Evolutionary conservation across 208 protist species (phyloP), one percentile per base, ranked within the genome.

Genomic region (Naegleria gruberi): DNA sequence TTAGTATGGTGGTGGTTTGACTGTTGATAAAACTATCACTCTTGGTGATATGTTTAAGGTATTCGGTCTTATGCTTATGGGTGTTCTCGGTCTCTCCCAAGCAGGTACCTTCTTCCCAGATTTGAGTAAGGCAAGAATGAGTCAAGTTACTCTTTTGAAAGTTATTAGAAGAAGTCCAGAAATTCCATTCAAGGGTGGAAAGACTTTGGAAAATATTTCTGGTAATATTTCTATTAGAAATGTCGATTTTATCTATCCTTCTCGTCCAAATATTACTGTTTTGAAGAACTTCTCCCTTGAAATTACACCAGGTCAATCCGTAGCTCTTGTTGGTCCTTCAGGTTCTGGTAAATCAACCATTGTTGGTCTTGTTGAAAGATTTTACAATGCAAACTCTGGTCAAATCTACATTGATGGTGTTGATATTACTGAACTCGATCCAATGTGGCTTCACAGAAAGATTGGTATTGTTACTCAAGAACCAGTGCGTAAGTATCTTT

Each of bases 301-400:
- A 26, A 77, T 90, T 37, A 51, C 74, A 41, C 88, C 88, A 41
- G 88, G 88, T 42, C 44, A 90, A 57, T 1, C 26, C 17, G 88
- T 90, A 4, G 88, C 96, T 73, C 96, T 98, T 92, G 97, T 98
- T 40, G 97, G 97, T 0, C 94, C 96, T 4, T 98, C 97, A 2
- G 97, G 97, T 40, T 97, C 96, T 89, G 97, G 97, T 26, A 98
- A 98, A 91, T 97, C 44, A 8, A 87, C 83, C 8, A 87, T 57
- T 42, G 45, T 87, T 34, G 42, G 30, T 7, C 41, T 87, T 4
- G 0, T 87, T 10, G 83, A 87, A 43, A 55, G 30, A 57, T 87
- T 87, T 41, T 87, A 87, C 41, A 41, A 3, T 19, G 90, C 45
- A 46, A 73, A 83, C 90, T 65, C 73, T 41, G 83, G 90, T 51